phyloP scores from a whole-genome alignment of 2,329 filamentous ascomycete species.

The Neospermospora avenae region DNA sequence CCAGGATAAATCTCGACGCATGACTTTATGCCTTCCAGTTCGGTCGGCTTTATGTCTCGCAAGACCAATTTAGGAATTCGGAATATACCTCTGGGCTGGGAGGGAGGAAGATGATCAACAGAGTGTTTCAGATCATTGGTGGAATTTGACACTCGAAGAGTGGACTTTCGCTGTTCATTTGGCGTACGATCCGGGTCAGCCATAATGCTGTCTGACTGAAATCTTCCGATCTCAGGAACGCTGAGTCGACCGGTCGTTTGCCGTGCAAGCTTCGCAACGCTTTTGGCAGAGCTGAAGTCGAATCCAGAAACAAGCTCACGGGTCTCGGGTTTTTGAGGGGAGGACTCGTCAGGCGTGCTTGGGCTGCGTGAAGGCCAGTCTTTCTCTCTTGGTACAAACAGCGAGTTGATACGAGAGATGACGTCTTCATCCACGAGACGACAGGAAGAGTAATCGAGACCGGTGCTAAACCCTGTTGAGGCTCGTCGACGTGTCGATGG shows the following conservation, averaged over 20 bases:
- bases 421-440: constrained; percentile 32
- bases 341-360: constrained; percentile 26
- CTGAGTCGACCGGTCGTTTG: constrained; percentile 10
- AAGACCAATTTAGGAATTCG: constrained; percentile 27
- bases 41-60: constrained; percentile 21
- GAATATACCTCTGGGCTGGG: constrained; percentile 20
- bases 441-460: constrained; percentile 25
- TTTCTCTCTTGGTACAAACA: constrained; percentile 28
- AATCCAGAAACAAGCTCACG: constrained; percentile 13
- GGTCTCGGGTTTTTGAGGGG: constrained; percentile 6
- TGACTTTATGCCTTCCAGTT: constrained; percentile 18
- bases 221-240: constrained; percentile 1
- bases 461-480: constrained; percentile 23
- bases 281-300: constrained; percentile 26
- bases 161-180: neutral
- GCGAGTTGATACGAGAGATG: constrained; percentile 29
- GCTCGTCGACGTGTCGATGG: constrained; percentile 18
- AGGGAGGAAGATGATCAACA: constrained; percentile 1
- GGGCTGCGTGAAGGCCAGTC: constrained; percentile 28
- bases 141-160: constrained; percentile 3
- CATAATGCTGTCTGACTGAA: neutral
- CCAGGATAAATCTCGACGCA: constrained; percentile 22
- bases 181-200: constrained; percentile 5
- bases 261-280: constrained; percentile 19
- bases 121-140: constrained; percentile 11